Base-by-base conservation (phyloP, 129 eudicot species). In the Lonicera japonica region DNA sequence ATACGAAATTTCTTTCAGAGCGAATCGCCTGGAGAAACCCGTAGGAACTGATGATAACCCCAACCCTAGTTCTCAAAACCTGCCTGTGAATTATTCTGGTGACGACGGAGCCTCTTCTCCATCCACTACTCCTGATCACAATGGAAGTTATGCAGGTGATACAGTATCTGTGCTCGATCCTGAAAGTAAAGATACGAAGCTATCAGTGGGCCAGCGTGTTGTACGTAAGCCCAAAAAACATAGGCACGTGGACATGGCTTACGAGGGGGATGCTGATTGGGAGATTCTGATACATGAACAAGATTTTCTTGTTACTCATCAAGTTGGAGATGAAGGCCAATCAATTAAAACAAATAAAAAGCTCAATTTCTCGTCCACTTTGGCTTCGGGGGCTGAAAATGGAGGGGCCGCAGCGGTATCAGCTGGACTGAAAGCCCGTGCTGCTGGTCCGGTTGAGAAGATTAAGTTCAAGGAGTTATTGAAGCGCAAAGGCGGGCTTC, bases 181-280 rank as follows among this genome's bases (percentile, higher is more conserved):
- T 12, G 81, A 78, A 69, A 73, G 65, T 15, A 76, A 77, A 53
- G 79, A 52, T 24, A 65, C 19, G 43, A 77, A 63, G 60, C 69
- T 62, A 55, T 68, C 74, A 47, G 71, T 24, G 21, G 75, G 66
- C 25, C 84, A 83, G 62, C 96, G 99, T 56, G 78, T 70, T 29
- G 63, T 63, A 16, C 88, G 99, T 36, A 80, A 72, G 62, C 66
- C 86, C 54, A 94, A 82, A 69, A 80, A 82, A 65, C 78, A 69
- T 38, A 88, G 89, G 71, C 96, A 88, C 43, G 78, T 80, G 25
- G 99, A 94, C 66, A 94, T 94, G 99, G 92, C 96, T 8, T 94
- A 94, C 64, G 99, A 94, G 72, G 99, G 95, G n/a, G 96, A 94
- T 79, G 86, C 71, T 69, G 95, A 80, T 77, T 92, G 98, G 98